These are phyloP conservation scores for Podila verticillata DNA, from an alignment of 192 early-diverging fungal species.

Conservation along the genomic window DNA sequence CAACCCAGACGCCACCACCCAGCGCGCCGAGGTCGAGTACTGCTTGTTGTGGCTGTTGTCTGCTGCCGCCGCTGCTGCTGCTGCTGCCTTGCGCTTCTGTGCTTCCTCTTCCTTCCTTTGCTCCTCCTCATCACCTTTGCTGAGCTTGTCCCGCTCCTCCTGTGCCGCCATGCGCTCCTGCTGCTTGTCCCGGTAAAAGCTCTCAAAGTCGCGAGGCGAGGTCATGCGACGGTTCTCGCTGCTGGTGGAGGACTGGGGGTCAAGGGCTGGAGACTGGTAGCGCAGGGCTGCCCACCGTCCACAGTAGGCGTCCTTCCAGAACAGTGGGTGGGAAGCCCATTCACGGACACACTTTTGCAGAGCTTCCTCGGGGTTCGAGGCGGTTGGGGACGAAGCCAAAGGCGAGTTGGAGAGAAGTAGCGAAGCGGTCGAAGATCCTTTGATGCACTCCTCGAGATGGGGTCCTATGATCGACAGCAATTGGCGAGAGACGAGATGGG, in stretches of 20 bases:
- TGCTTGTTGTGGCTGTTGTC: not conserved
- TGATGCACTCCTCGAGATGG: conserved; percentile 33
- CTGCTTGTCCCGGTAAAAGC: conserved; percentile 23
- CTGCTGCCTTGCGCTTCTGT: not conserved
- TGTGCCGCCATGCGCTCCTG: conserved; percentile 13
- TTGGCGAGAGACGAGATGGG: conserved; percentile 40
- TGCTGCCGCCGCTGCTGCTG: not conserved
- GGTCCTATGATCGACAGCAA: conserved; percentile 36
- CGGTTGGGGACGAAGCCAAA: not conserved
- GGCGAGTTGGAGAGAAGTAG: not conserved
- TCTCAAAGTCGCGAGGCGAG: conserved; percentile 24
- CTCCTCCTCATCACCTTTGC: not conserved
- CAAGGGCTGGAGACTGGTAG: conserved; percentile 2
- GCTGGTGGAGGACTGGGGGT: not conserved
- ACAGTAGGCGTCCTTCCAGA: conserved; percentile 48
- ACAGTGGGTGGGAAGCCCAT: conserved; percentile 31
- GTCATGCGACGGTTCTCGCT: conserved; percentile 6
- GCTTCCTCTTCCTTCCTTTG: not conserved
- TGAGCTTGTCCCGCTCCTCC: not conserved
- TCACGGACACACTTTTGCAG: conserved; percentile 28
- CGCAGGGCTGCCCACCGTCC: conserved; percentile 32
- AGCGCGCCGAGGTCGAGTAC: conserved; percentile 10
- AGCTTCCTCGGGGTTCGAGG: conserved; percentile 15
- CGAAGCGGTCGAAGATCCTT: not conserved
- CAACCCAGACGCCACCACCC: conserved; percentile 41